These are phyloP conservation scores for Tulasnella sp. DNA, from an alignment of 768 basidiomycete genomes.

Conservation along the genomic window DNA sequence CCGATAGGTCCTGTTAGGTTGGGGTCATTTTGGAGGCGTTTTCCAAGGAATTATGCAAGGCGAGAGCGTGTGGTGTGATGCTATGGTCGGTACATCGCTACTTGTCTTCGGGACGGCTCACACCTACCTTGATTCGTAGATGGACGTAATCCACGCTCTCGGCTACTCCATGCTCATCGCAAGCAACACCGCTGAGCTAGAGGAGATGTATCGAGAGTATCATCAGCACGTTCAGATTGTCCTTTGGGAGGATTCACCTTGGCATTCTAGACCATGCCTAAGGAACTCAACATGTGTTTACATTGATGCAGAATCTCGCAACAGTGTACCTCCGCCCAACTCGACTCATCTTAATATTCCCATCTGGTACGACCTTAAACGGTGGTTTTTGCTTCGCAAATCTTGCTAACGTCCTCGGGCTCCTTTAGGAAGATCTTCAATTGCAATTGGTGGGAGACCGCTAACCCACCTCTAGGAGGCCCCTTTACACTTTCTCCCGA, in stretches of 20 bases:
- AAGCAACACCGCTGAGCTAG: neutral
- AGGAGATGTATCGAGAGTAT: slow-evolving; percentile 1
- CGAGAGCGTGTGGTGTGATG: neutral
- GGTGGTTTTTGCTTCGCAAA: neutral
- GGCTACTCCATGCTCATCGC: slow-evolving; percentile 1
- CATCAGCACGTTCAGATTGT: neutral
- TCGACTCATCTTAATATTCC: slow-evolving; percentile 1
- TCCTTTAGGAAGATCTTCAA: neutral
- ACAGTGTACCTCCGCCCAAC: neutral
- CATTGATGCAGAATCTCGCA: neutral
- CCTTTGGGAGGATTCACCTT: neutral
- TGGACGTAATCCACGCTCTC: neutral
- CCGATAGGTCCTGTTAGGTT: neutral
- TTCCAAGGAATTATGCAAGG: neutral
- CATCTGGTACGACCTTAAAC: neutral
- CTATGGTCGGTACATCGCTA: neutral
- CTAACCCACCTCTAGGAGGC: neutral
- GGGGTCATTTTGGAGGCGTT: neutral
- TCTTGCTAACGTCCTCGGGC: neutral
- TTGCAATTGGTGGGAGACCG: neutral
- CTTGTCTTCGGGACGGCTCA: neutral
- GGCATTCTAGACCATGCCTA: neutral
- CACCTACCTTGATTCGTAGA: neutral
- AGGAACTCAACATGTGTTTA: neutral
- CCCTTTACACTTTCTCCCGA: neutral